These are phyloP conservation scores for Lactarius hatsudake DNA, from an alignment of 768 basidiomycete species.

Conservation along the genomic window DNA sequence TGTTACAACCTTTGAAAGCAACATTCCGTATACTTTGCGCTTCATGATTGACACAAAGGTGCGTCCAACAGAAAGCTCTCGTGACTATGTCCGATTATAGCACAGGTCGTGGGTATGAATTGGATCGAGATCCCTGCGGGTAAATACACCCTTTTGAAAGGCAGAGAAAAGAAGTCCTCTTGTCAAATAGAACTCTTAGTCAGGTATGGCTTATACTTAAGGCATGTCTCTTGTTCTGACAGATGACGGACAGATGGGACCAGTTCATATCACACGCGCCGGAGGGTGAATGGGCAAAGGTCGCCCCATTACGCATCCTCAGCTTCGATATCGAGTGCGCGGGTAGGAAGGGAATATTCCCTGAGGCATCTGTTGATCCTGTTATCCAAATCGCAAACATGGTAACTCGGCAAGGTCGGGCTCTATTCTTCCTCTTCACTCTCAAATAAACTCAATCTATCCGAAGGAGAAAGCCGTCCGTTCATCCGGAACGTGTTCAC, in stretches of 20 bases:
- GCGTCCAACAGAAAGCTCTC: background rate
- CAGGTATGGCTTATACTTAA: slow-evolving; percentile 44
- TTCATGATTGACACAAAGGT: slow-evolving; percentile 99
- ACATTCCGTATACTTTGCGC: slow-evolving; percentile 84
- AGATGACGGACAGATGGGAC: slow-evolving; percentile 56
- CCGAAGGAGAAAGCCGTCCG: slow-evolving; percentile 80
- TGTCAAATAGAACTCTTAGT: slow-evolving; percentile 89
- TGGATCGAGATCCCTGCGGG: slow-evolving; percentile 94
- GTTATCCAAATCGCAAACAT: slow-evolving; percentile 99
- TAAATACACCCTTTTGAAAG: slow-evolving; percentile 64
- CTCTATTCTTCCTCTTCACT: background rate
- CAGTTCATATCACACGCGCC: slow-evolving; percentile 86
- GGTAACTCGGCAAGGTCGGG: slow-evolving; percentile 91
- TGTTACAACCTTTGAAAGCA: slow-evolving; percentile 85
- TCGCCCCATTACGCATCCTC: slow-evolving; percentile 90
- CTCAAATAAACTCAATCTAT: background rate
- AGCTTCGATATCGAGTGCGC: slow-evolving; percentile 99
- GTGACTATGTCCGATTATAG: background rate
- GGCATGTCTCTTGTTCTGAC: background rate
- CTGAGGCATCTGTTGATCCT: slow-evolving; percentile 85
- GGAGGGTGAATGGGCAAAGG: slow-evolving; percentile 87
- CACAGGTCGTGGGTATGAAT: slow-evolving; percentile 94
- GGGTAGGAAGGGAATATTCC: slow-evolving; percentile 95
- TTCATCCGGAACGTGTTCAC: slow-evolving; percentile 98
- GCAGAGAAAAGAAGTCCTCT: slow-evolving; percentile 60